phyloP scores from a whole-genome alignment of 495 filamentous ascomycete species.

The Hypoxylon fragiforme region DNA sequence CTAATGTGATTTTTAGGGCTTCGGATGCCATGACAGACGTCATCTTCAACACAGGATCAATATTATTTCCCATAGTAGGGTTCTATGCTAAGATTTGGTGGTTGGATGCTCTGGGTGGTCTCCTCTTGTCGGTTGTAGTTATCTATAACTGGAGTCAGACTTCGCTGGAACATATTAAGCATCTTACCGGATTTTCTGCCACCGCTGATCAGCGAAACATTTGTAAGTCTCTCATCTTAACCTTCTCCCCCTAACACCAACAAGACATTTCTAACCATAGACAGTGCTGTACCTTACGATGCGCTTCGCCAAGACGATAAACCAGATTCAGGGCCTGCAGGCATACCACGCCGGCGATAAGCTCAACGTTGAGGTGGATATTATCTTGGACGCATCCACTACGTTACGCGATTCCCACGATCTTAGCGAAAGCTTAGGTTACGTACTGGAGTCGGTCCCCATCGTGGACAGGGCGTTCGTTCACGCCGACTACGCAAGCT shows the following conservation, averaged over 20 bases:
- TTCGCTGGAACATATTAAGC: conserved; percentile 75
- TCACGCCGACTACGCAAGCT: conserved; percentile 79
- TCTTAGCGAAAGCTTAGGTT: conserved; percentile 80
- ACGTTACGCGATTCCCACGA: conserved; percentile 86
- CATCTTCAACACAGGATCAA: conserved; percentile 89
- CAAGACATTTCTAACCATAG: conserved; percentile 3
- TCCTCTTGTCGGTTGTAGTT: conserved; percentile 78
- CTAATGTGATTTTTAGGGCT: conserved; percentile 51
- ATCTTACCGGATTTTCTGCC: conserved; percentile 81
- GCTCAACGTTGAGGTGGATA: conserved; percentile 77
- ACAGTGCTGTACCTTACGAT: conserved; percentile 84
- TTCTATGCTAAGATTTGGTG: conserved; percentile 79
- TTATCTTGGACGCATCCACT: conserved; percentile 79
- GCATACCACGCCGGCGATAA: conserved; percentile 91
- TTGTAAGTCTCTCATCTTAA: conserved; percentile 33
- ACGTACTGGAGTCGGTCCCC: conserved; percentile 86
- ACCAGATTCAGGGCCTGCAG: conserved; percentile 83
- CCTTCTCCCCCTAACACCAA: neutral
- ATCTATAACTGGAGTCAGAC: conserved; percentile 85
- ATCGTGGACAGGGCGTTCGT: conserved; percentile 68
- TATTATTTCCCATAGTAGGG: conserved; percentile 79
- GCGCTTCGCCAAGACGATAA: conserved; percentile 88
- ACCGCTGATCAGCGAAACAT: conserved; percentile 81
- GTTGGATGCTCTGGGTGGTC: conserved; percentile 81
- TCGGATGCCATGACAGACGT: conserved; percentile 58